Evolutionary conservation across 2,329 filamentous ascomycete species (phyloP).

Genomic region (Penicillium janthinellum): DNA sequence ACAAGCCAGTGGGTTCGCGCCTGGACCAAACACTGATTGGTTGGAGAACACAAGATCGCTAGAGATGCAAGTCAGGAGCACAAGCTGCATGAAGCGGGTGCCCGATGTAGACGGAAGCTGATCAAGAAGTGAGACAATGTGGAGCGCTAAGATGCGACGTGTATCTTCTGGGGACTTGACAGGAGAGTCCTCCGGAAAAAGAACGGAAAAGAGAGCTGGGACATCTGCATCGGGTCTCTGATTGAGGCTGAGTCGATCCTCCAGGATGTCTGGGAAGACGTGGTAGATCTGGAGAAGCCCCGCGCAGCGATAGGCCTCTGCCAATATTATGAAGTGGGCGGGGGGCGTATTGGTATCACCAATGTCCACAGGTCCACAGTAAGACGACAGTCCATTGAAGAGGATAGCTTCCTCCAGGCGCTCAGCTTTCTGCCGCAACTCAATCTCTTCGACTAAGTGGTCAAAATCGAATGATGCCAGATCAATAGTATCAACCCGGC

Average conservation of each 20-base stretch:
- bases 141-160: slow-evolving; percentile 23
- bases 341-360: slow-evolving; percentile 27
- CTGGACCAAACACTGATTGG: slow-evolving; percentile 20
- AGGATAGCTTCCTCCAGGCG: slow-evolving; percentile 23
- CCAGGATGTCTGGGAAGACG: slow-evolving; percentile 25
- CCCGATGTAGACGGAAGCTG: slow-evolving; percentile 26
- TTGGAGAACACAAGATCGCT: slow-evolving; percentile 28
- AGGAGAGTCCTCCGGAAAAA: slow-evolving; percentile 14
- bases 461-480: slow-evolving; percentile 21
- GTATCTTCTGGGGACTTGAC: slow-evolving; percentile 17
- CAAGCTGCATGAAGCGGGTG: slow-evolving; percentile 25
- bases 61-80: slow-evolving; percentile 25
- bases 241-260: slow-evolving; percentile 18
- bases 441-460: slow-evolving; percentile 21
- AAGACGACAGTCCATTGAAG: slow-evolving; percentile 24
- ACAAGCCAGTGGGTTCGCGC: slow-evolving; percentile 20
- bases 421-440: slow-evolving; percentile 23
- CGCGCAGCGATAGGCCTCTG: slow-evolving; percentile 26
- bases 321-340: slow-evolving; percentile 26
- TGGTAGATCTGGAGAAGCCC: slow-evolving; percentile 28
- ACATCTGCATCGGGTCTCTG: slow-evolving; percentile 10
- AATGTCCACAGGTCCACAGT: slow-evolving; percentile 26
- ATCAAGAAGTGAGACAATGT: slow-evolving; percentile 26
- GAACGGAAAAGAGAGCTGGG: slow-evolving; percentile 20
- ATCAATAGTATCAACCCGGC: slow-evolving; percentile 11